A percentile compares a stretch with the other conserved stretches of the same genome.
Evolutionary conservation across 495 filamentous ascomycete genomes (phyloP).

Genomic region (Pseudoneurospora amorphoporcata): DNA sequence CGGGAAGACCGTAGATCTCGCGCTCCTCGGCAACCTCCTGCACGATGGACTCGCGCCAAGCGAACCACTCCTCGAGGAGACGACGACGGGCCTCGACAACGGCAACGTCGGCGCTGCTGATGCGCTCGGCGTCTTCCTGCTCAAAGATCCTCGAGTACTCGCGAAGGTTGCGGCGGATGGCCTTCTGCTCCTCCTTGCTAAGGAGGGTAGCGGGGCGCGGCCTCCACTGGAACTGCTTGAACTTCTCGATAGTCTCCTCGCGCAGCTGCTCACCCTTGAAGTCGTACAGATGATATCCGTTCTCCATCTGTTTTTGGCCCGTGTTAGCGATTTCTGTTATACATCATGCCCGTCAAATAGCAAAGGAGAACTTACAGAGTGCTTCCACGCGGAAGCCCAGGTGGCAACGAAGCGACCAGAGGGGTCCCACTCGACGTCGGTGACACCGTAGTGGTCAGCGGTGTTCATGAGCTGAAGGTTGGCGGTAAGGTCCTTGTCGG

Average conservation of each 20-base stretch:
- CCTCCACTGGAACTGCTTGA: slow-evolving; percentile 95
- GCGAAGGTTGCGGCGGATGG: slow-evolving; percentile 93
- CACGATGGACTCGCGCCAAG: slow-evolving; percentile 69
- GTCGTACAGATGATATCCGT: slow-evolving; percentile 95
- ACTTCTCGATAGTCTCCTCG: slow-evolving; percentile 88
- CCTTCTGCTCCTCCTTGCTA: slow-evolving; percentile 88
- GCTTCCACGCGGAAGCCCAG: slow-evolving; percentile 90
- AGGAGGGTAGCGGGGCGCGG: slow-evolving; percentile 84
- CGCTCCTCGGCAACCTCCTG: slow-evolving; percentile 66
- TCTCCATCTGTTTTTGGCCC: slow-evolving; percentile 69
- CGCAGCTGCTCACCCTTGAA: slow-evolving; percentile 84
- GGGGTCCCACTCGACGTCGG: slow-evolving; percentile 96
- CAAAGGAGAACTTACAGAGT: slow-evolving; percentile 53
- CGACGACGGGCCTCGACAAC: slow-evolving; percentile 81
- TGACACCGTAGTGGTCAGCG: slow-evolving; percentile 92
- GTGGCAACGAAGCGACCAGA: slow-evolving; percentile 89
- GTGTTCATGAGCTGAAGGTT: slow-evolving; percentile 90
- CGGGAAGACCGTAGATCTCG: slow-evolving; percentile 52
- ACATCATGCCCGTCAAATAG: background rate
- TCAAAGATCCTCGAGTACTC: slow-evolving; percentile 94
- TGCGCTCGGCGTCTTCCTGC: slow-evolving; percentile 84
- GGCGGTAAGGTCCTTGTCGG: slow-evolving; percentile 85
- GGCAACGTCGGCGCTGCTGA: slow-evolving; percentile 83
- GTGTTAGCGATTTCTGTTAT: slow-evolving; percentile 26
- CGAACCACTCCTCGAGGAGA: slow-evolving; percentile 79